Conservation (phyloP, 2,329 filamentous ascomycete genomes). For the Pseudogymnoascus sp. region DNA sequence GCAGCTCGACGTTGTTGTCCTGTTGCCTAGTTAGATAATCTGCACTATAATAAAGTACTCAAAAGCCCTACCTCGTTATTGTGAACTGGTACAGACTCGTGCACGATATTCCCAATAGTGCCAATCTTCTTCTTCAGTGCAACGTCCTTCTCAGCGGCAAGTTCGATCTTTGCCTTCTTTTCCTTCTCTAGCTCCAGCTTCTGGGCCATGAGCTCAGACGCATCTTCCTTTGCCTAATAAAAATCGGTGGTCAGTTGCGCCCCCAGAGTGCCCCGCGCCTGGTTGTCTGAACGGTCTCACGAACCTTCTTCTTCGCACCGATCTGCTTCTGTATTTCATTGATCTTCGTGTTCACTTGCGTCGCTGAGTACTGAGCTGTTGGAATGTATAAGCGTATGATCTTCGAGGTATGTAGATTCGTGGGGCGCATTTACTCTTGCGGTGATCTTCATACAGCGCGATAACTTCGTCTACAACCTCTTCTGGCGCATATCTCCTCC, state of each 20-base stretch:
- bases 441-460: constrained; percentile 74
- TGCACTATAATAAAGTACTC: not conserved
- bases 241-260: constrained; percentile 5
- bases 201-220: constrained; percentile 67
- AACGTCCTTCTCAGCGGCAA: constrained; percentile 66
- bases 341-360: constrained; percentile 74
- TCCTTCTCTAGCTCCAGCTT: constrained; percentile 72
- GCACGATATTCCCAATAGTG: constrained; percentile 84
- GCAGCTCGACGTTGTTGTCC: constrained; percentile 73
- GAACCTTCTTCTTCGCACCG: constrained; percentile 78
- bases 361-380: constrained; percentile 64
- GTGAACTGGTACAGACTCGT: constrained; percentile 76
- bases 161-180: constrained; percentile 71
- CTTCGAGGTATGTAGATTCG: not conserved
- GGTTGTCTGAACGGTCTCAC: not conserved
- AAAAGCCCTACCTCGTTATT: constrained; percentile 58
- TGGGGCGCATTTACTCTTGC: constrained; percentile 48
- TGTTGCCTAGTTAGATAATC: constrained; percentile 19
- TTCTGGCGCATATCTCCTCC: constrained; percentile 69
- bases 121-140: constrained; percentile 70
- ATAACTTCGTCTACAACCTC: constrained; percentile 89
- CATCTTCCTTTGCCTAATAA: constrained; percentile 71
- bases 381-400: constrained; percentile 11
- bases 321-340: constrained; percentile 88
- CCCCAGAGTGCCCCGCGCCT: not conserved